phyloP scores from a whole-genome alignment of 2,329 filamentous ascomycete species.

The Ilyonectria robusta region DNA sequence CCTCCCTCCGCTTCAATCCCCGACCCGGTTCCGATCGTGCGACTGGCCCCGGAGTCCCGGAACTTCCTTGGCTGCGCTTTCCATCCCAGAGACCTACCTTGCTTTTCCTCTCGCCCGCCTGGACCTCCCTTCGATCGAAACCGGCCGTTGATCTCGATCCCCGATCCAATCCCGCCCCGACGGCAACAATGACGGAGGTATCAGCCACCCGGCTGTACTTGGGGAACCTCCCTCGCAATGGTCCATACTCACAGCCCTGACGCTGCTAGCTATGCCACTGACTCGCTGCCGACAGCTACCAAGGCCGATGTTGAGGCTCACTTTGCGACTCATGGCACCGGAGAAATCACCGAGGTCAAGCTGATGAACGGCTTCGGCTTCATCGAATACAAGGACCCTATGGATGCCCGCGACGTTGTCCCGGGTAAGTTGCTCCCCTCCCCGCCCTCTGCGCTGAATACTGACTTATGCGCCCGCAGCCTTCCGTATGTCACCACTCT shows the following conservation, averaged over 20 bases:
- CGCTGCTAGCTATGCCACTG: constrained; percentile 56
- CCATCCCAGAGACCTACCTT: constrained; percentile 26
- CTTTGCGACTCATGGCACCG: constrained; percentile 95
- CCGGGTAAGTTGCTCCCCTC: constrained; percentile 79
- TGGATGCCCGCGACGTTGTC: constrained; percentile 98
- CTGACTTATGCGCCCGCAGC: constrained; percentile 58
- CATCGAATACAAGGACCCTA: constrained; percentile 98
- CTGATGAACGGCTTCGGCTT: constrained; percentile 99
- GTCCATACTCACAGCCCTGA: constrained; percentile 66
- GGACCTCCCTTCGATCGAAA: constrained; percentile 19
- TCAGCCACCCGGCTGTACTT: constrained; percentile 96
- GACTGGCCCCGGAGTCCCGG: constrained; percentile 45
- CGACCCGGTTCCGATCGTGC: constrained; percentile 42
- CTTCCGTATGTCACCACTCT: constrained; percentile 69
- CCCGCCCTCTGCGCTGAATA: constrained; percentile 17
- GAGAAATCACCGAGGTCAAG: constrained; percentile 99
- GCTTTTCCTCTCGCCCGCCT: constrained; percentile 27
- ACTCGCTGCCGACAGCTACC: constrained; percentile 78
- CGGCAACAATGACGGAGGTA: constrained; percentile 82
- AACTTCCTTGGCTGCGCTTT: constrained; percentile 25
- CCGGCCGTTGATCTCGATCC: neutral
- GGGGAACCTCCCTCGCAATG: constrained; percentile 96
- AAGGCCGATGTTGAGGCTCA: constrained; percentile 97
- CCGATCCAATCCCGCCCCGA: constrained; percentile 30
- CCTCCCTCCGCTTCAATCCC: constrained; percentile 33